These are phyloP conservation scores for Paramecium octaurelia DNA, from an alignment of 73 alveolate species.

Conservation along the genomic window DNA sequence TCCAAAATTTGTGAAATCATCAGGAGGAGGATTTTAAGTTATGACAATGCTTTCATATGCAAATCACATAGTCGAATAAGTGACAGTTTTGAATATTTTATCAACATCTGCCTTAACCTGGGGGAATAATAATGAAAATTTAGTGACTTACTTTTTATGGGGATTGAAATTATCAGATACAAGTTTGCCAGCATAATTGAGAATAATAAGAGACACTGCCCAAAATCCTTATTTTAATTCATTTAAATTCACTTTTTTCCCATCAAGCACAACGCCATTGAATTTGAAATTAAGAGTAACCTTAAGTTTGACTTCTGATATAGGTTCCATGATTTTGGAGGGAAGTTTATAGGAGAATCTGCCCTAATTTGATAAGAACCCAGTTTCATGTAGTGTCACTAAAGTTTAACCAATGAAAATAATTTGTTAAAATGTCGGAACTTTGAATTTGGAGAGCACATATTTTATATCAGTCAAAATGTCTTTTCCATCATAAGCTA, in stretches of 20 bases:
- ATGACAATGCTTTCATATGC: conserved; percentile 11
- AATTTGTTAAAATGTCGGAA: not conserved
- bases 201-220: not conserved
- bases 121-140: conserved; percentile 17
- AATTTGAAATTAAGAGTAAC: not conserved
- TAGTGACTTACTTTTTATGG: not conserved
- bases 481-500: not conserved
- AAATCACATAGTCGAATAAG: not conserved
- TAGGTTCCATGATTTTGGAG: not conserved
- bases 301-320: not conserved
- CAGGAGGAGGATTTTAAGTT: conserved; percentile 33
- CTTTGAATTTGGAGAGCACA: not conserved
- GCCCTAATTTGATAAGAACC: conserved; percentile 26
- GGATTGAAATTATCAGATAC: conserved; percentile 13
- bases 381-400: not conserved
- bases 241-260: not conserved
- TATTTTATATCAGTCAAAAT: not conserved
- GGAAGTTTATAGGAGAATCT: not conserved
- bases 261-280: not conserved
- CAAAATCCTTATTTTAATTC: conserved; percentile 33
- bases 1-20: conserved; percentile 25
- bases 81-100: not conserved
- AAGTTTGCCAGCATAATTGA: not conserved
- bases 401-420: not conserved
- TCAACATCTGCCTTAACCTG: not conserved